Percentiles rank a stretch among this genome's conserved stretches.
Conservation (phyloP, 441 rosid species). For the Gossypium lobatum region DNA sequence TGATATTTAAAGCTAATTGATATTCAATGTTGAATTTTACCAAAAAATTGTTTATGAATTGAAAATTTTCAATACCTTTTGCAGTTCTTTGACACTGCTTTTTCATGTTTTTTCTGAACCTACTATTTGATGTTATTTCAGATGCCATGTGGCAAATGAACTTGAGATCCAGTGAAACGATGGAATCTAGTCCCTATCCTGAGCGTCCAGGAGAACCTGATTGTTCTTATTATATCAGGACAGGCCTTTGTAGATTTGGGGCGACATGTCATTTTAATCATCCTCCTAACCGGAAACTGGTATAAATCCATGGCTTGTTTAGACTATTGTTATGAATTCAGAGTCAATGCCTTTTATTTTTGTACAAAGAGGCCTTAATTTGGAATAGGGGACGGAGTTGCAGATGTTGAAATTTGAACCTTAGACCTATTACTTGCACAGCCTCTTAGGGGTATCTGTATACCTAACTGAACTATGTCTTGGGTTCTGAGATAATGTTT, state of each 20-base stretch:
- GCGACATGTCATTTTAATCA: conserved; percentile 93
- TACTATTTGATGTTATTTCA: conserved; percentile 29
- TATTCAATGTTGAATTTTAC: background rate
- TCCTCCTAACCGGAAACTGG: conserved; percentile 95
- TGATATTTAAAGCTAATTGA: background rate
- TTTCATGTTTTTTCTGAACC: conserved; percentile 14
- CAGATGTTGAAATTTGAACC: background rate
- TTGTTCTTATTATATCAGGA: conserved; percentile 93
- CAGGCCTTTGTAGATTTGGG: conserved; percentile 97
- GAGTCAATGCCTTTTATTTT: background rate
- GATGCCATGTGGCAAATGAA: conserved; percentile 93
- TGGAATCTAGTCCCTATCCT: conserved; percentile 78
- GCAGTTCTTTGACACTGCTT: background rate
- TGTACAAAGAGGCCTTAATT: background rate
- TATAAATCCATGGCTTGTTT: conserved; percentile 27
- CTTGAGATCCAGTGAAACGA: conserved; percentile 64
- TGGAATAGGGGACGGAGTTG: background rate
- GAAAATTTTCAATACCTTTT: background rate
- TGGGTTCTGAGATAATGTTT: conserved; percentile 6
- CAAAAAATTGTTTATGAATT: background rate
- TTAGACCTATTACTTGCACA: background rate
- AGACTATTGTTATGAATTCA: conserved; percentile 14
- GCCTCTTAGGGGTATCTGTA: background rate
- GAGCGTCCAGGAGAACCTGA: conserved; percentile 91
- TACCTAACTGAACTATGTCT: background rate